A percentile compares a stretch with the other conserved stretches of the same genome.
These are phyloP conservation scores for Pseudozyma hubeiensis DNA, from an alignment of 1,284 basidiomycete genomes.

Conservation along the genomic window DNA sequence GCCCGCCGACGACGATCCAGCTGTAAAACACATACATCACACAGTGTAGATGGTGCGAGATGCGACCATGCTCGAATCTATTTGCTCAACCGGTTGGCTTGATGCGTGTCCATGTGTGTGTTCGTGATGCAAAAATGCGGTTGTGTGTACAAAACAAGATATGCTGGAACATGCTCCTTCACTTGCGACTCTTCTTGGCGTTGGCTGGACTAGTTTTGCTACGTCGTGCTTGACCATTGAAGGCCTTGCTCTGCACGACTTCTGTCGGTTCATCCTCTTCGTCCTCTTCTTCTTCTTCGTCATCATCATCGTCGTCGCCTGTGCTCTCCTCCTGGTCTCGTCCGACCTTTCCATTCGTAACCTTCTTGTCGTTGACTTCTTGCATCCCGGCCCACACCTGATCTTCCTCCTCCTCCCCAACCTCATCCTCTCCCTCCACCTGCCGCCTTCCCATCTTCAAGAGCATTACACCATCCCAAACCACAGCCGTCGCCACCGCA, in stretches of 20 bases:
- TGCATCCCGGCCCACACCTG: slow-evolving; percentile 49
- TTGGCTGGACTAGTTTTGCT: slow-evolving; percentile 14
- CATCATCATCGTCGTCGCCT: slow-evolving; percentile 20
- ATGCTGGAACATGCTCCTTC: not conserved
- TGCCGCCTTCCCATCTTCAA: not conserved
- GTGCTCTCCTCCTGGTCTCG: slow-evolving; percentile 16
- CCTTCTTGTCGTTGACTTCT: slow-evolving; percentile 11
- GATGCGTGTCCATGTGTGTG: no score
- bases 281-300: slow-evolving; percentile 11
- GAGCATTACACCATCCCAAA: slow-evolving; percentile 50
- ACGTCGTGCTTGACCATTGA: slow-evolving; percentile 5
- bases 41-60: no score
- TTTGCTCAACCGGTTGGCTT: no score
- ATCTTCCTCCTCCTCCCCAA: slow-evolving; percentile 35
- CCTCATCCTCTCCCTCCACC: slow-evolving; percentile 11
- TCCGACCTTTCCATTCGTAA: not conserved
- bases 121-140: not conserved
- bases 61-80: no score
- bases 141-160: not conserved
- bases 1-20: slow-evolving; percentile 25
- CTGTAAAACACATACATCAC: slow-evolving; percentile 12
- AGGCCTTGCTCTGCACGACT: not conserved
- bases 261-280: slow-evolving; percentile 2
- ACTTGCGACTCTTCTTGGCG: slow-evolving; percentile 36
- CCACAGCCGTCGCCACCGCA: slow-evolving; percentile 26